These are phyloP conservation scores for Pterula multifida DNA, from an alignment of 1,284 basidiomycete species.

Conservation along the genomic window DNA sequence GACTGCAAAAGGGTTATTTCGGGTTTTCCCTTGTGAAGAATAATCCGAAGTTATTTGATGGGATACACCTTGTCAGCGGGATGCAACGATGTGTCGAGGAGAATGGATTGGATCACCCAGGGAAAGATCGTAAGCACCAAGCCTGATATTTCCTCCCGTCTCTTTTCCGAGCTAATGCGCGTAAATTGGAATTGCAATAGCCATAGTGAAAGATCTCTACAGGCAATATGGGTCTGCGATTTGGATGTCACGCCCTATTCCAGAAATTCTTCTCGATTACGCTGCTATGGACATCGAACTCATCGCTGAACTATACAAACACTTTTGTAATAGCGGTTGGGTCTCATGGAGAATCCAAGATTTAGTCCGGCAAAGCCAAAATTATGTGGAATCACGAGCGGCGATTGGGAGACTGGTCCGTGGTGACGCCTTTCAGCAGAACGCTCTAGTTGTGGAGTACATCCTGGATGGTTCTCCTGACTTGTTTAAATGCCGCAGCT, in stretches of 20 bases:
- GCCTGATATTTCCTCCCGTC: background rate
- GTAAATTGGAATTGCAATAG: conserved; percentile 17
- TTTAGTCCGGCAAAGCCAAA: background rate
- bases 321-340: conserved; percentile 20
- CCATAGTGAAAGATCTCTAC: conserved; percentile 26
- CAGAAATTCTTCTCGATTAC: conserved; percentile 22
- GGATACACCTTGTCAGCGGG: conserved; percentile 19
- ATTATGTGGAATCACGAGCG: background rate
- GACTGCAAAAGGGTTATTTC: conserved; percentile 17
- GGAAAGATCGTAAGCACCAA: conserved; percentile 18
- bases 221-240: conserved; percentile 16
- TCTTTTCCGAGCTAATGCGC: background rate
- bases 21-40: conserved; percentile 15
- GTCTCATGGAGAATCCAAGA: conserved; percentile 11
- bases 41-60: conserved; percentile 16
- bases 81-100: conserved; percentile 15
- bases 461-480: no score
- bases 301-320: conserved; percentile 23
- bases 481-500: no score
- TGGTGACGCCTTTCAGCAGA: background rate
- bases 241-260: conserved; percentile 27
- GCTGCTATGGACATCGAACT: conserved; percentile 30
- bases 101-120: conserved; percentile 10
- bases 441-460: background rate
- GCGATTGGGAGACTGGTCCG: background rate